Evolutionary conservation across 2,329 filamentous ascomycete genomes (phyloP).

Genomic region (Didymosphaeria variabile): DNA sequence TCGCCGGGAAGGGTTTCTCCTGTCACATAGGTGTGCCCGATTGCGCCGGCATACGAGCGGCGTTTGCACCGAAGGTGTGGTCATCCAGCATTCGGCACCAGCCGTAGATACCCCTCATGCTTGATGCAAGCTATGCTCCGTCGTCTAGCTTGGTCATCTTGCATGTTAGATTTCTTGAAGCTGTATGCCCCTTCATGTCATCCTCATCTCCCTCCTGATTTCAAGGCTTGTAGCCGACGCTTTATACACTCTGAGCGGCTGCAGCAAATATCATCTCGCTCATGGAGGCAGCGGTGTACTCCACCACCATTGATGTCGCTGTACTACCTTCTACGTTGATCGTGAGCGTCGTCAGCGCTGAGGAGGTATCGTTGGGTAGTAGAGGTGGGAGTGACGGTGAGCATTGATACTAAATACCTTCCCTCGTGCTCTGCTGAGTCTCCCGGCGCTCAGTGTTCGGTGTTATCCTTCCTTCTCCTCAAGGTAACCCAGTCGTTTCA

Average conservation of each 20-base stretch:
- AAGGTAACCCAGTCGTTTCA: neutral
- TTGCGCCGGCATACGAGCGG: neutral
- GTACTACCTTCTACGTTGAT: conserved; percentile 3
- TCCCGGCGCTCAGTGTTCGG: neutral
- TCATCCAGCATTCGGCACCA: neutral
- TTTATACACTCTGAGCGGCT: neutral
- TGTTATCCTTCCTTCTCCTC: neutral
- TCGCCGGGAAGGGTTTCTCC: neutral
- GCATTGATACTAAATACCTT: neutral
- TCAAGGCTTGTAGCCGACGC: neutral
- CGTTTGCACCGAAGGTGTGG: conserved; percentile 10
- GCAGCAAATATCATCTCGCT: neutral
- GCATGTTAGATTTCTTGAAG: neutral
- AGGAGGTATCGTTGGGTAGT: neutral
- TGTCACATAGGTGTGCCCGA: conserved; percentile 6
- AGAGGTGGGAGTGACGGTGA: neutral
- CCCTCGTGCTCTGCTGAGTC: neutral
- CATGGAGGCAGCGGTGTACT: conserved; percentile 2
- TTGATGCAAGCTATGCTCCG: neutral
- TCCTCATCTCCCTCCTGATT: neutral
- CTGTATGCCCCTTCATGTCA: neutral
- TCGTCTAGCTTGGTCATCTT: neutral
- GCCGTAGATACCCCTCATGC: neutral
- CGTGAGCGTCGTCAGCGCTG: neutral
- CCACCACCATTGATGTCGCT: neutral